Conservation (phyloP, 2,329 filamentous ascomycete genomes). For the Lasiodiplodia theobromae region DNA sequence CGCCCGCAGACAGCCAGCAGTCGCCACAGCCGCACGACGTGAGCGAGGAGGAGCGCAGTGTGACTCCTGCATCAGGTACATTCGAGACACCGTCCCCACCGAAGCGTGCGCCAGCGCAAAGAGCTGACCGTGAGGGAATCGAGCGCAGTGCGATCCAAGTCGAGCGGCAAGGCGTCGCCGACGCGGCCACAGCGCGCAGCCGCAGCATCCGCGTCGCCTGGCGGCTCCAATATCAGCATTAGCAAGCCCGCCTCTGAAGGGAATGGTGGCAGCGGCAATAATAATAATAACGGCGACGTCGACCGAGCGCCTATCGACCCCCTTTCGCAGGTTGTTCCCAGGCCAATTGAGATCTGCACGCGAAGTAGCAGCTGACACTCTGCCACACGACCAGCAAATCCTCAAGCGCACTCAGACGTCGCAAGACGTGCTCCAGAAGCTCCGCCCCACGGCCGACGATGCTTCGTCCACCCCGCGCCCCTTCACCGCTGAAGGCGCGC, state of each 20-base stretch:
- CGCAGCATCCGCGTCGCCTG: conserved; percentile 5
- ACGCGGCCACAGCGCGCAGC: conserved; percentile 5
- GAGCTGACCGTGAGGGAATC: conserved; percentile 4
- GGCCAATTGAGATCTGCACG: conserved; percentile 22
- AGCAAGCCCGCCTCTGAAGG: conserved; percentile 36
- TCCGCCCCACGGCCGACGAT: conserved; percentile 58
- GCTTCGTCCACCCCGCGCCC: conserved; percentile 39
- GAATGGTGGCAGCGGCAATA: background rate
- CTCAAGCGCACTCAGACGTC: conserved; percentile 72
- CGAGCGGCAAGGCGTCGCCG: conserved; percentile 27
- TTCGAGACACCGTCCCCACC: background rate
- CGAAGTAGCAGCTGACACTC: conserved; percentile 2
- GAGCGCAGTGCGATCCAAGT: conserved; percentile 20
- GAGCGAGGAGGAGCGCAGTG: conserved; percentile 21
- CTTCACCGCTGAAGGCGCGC: conserved; percentile 59
- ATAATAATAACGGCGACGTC: background rate
- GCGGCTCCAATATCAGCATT: background rate
- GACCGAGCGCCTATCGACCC: conserved; percentile 65
- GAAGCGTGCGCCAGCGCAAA: background rate
- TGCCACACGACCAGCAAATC: conserved; percentile 53
- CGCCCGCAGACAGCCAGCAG: conserved; percentile 32
- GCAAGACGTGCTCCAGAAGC: conserved; percentile 62
- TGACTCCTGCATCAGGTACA: conserved; percentile 23
- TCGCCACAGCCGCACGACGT: conserved; percentile 5
- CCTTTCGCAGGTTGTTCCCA: conserved; percentile 65